Percentiles rank a stretch among this genome's conserved stretches.
These are phyloP conservation scores for Leptodermis oblonga DNA, from an alignment of 257 asterid species.

Conservation along the genomic window DNA sequence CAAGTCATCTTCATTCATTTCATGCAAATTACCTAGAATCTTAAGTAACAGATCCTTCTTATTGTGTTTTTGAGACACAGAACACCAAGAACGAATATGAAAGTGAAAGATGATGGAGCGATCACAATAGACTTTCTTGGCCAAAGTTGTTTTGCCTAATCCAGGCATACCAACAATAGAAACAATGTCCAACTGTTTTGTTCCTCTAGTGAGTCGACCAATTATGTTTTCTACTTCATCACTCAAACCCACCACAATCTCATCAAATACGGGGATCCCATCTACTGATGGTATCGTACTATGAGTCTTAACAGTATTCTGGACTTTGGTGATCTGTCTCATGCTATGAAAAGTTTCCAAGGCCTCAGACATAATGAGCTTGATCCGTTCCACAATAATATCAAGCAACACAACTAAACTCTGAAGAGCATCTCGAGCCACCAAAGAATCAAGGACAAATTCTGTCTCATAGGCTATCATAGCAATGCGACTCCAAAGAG, in stretches of 20 bases:
- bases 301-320: neutral
- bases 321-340: neutral
- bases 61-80: conserved; percentile 24
- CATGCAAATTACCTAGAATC: too few relatives aligned
- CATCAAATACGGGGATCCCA: neutral
- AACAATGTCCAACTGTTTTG: conserved; percentile 1
- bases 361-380: neutral
- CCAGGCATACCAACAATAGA: conserved; percentile 40
- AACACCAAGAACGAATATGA: conserved; percentile 11
- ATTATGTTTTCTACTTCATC: neutral
- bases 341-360: neutral
- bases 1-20: neutral
- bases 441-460: neutral
- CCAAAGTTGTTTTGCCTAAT: conserved; percentile 39
- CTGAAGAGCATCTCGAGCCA: neutral
- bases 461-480: neutral
- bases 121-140: conserved; percentile 6
- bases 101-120: neutral
- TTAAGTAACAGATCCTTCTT: conserved; percentile 17
- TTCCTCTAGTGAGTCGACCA: neutral
- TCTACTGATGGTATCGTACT: neutral
- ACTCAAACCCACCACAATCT: conserved; percentile 20
- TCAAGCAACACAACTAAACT: neutral
- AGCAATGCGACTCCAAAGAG: neutral
- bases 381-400: neutral